Evolutionary conservation across 306 rosid genomes (phyloP), one percentile per base, ranked within the genome.

Genomic region (Albizia julibrissin): DNA sequence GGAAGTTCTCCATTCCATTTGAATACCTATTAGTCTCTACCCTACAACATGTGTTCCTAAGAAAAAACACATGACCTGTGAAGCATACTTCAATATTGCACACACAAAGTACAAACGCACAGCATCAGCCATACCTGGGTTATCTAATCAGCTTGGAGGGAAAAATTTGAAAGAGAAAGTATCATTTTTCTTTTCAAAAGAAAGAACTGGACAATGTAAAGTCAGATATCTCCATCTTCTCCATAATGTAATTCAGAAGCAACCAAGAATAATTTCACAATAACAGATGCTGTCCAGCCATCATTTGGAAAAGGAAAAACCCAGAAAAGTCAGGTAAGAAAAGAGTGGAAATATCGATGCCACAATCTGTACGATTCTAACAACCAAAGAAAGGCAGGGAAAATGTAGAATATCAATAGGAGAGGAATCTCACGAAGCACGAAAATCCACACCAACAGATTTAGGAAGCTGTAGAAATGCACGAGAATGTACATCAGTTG

Each of bases 201-300:
- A 29, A 29, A 29, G 31, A 29, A 29, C 3, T 29, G 31, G 31
- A 29, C 31, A 29, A 29, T 29, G 33, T 6, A 65, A 37, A 43
- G 40, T 42, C 69, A 59, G 61, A 61, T 14, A 8, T 50, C 40
- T 71, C 74, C 22, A 13, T 50, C 24, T 70, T 76, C 80, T 50
- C 39, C 65, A 15, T 65, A 37, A 69, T 66, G n/a, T n/a, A n/a
- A n/a, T n/a, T n/a, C n/a, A 49, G 71, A 86, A 77, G 75, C 58
- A 72, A 67, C 65, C 75, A 27, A 24, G 56, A 64, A 81, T 67
- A 74, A 24, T 50, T 5, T 50, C 82, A 47, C 31, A 80, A 80
- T 62, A 78, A 65, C 0, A 14, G 37, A 22, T 69, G 77, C 64
- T 49, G 43, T 77, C 81, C 54, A 77, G 50, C 47, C 67, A 81